Base-by-base conservation (phyloP, 1,139 yeast genomes). In the Dujonia santamariae region DNA sequence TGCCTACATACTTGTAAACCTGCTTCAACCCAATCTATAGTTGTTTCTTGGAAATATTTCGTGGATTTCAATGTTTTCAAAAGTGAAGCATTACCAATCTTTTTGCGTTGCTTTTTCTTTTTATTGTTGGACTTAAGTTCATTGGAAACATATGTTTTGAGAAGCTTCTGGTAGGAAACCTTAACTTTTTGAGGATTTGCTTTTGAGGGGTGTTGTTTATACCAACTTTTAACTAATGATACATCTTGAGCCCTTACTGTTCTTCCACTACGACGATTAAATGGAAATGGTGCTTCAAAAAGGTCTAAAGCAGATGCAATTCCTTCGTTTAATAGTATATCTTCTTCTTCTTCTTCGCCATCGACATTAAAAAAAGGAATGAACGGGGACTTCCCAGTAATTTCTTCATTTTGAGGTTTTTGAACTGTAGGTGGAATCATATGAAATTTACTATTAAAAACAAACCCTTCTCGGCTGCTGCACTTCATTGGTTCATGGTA, bases 1-100 rank as follows among this genome's bases (percentile, higher is more conserved):
- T 94, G 99, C 24, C 80, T 75, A 51, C 96, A 85, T 1, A 94
- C 79, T 57, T 92, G 98, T 37, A 92, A 62, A 19, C 97, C 98
- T 1, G 97, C 98, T 55, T 94, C 99, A 1, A 92, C 94, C 99
- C 99, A 94, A 56, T 92, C 98, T 33, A 92, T 81, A 0, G 88
- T 74, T 0, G 98, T 92, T 50, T 85, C 84, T 50, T 88, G 96
- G 59, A 94, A 94, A 55, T 78, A 94, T 47, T 86, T 88, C 0
- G 98, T 92, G 28, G 74, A 68, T 41, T 78, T 79, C 42, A 94
- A 70, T 28, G 80, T 72, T 43, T 78, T 78, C 28, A 92, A 56
- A n/a, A 92, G 60, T 30, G 53, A 51, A 16, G 54, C 54, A 2
- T 72, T 64, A 6, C 67, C 53, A 26, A 59, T 54, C 15, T 63